Evolutionary conservation across 305 asterid species (phyloP).

Genomic region (Rubia peregrina): DNA sequence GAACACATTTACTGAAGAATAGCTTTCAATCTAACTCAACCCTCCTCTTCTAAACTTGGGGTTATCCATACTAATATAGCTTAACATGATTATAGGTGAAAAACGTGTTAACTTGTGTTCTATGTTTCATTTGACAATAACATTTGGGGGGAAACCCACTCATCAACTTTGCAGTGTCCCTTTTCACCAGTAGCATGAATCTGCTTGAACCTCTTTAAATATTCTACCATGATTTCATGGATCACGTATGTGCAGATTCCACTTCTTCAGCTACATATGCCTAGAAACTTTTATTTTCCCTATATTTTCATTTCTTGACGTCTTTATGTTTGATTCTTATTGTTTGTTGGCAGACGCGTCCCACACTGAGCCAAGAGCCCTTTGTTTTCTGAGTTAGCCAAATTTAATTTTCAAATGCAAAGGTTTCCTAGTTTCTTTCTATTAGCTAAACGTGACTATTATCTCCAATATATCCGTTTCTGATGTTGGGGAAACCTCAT

Average conservation of each 20-base stretch:
- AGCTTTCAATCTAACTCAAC: not conserved
- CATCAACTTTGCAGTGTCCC: not conserved
- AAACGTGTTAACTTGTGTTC: not conserved
- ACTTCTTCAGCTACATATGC: not conserved
- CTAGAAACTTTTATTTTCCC: not conserved
- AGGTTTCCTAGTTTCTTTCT: not conserved
- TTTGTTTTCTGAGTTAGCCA: not conserved
- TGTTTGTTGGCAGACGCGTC: not conserved
- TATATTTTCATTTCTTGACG: not conserved
- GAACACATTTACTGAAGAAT: not conserved
- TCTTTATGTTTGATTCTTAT: not conserved
- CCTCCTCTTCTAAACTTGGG: not conserved
- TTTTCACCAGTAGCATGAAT: not conserved
- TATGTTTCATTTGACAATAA: not conserved
- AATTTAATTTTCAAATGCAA: not conserved
- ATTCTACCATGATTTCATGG: not conserved
- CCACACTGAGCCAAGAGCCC: not conserved
- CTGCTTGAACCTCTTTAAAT: not conserved
- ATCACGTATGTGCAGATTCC: not conserved
- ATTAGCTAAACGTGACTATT: not conserved
- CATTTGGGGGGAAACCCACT: too few species aligned
- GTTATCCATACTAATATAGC: not conserved
- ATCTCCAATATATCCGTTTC: not conserved
- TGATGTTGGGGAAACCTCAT: not conserved
- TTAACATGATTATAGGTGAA: conserved; percentile 2